phyloP scores from a whole-genome alignment of 2,329 filamentous ascomycete species.

The Triangularia verruculosa region DNA sequence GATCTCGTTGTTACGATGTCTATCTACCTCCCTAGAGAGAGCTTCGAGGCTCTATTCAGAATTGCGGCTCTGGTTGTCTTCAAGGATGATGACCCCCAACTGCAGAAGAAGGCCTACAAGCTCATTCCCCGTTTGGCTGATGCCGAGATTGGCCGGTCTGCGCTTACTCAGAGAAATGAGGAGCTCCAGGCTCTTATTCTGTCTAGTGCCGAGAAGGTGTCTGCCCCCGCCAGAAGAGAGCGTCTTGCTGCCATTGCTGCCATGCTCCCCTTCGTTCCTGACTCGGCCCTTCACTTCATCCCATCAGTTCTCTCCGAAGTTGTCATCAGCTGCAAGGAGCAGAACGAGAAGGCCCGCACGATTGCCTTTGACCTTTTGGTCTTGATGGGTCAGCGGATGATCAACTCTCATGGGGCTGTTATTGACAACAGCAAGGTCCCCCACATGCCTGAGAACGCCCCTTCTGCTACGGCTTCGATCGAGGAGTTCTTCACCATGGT shows the following conservation, averaged over 20 bases:
- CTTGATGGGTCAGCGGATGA: conserved; percentile 80
- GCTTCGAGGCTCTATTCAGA: conserved; percentile 79
- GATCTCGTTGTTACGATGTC: conserved; percentile 96
- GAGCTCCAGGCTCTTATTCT: conserved; percentile 84
- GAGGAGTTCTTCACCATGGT: conserved; percentile 99
- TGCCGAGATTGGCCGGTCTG: conserved; percentile 72
- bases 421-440: conserved; percentile 86
- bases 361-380: conserved; percentile 89
- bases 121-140: conserved; percentile 86
- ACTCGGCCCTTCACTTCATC: conserved; percentile 84
- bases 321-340: conserved; percentile 94
- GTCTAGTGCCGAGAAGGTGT: conserved; percentile 76
- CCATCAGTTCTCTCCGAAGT: conserved; percentile 89
- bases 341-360: conserved; percentile 90
- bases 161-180: conserved; percentile 68
- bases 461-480: conserved; percentile 72
- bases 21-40: conserved; percentile 83
- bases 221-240: conserved; percentile 81
- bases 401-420: conserved; percentile 59
- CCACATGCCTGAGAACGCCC: conserved; percentile 79
- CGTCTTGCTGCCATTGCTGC: conserved; percentile 78
- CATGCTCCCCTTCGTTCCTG: conserved; percentile 74
- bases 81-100: conserved; percentile 78
- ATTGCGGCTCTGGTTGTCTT: conserved; percentile 81
- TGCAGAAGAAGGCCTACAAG: conserved; percentile 99